Percentiles rank a stretch among this genome's conserved stretches.
Evolutionary conservation across 1,284 basidiomycete genomes (phyloP).

Genomic region (Phlebopus sp.): DNA sequence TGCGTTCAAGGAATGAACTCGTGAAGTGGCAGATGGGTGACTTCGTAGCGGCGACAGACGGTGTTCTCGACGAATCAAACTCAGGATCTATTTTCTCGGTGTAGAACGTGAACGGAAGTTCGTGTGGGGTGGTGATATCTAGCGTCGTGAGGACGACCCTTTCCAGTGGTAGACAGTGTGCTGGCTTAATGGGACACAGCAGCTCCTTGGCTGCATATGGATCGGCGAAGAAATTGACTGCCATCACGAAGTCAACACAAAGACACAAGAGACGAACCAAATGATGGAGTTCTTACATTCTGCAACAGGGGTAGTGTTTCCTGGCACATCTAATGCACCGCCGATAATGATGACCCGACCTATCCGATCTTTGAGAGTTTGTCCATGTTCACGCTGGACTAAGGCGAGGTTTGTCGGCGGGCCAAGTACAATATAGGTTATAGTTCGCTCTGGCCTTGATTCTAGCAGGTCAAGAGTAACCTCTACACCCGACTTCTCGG

Average conservation of each 20-base stretch:
- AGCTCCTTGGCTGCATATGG: constrained; percentile 79
- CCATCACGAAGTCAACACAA: constrained; percentile 3
- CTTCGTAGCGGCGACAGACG: constrained; percentile 46
- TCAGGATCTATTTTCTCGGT: constrained; percentile 48
- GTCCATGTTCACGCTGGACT: constrained; percentile 58
- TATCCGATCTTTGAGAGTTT: constrained; percentile 55
- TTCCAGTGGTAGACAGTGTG: constrained; percentile 52
- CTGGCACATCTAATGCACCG: constrained; percentile 92
- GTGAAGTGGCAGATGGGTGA: constrained; percentile 70
- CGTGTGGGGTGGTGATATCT: constrained; percentile 79
- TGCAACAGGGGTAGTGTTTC: constrained; percentile 81
- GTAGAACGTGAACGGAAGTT: constrained; percentile 72
- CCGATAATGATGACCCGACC: constrained; percentile 89
- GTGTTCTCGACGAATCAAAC: constrained; percentile 48
- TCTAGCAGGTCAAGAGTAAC: constrained; percentile 69
- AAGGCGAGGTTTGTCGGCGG: constrained; percentile 86
- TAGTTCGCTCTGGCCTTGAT: constrained; percentile 53
- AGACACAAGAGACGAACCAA: not conserved
- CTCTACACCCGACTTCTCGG: constrained; percentile 53
- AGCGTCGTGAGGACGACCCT: constrained; percentile 74
- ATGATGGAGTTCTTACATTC: constrained; percentile 56
- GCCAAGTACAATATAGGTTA: constrained; percentile 86
- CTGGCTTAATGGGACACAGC: constrained; percentile 40
- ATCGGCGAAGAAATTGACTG: constrained; percentile 94
- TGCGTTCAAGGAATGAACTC: constrained; percentile 73